Percentiles rank a stretch among this genome's conserved stretches.
Conservation (phyloP, 2,329 filamentous ascomycete species). For the Colletotrichum siamense region DNA sequence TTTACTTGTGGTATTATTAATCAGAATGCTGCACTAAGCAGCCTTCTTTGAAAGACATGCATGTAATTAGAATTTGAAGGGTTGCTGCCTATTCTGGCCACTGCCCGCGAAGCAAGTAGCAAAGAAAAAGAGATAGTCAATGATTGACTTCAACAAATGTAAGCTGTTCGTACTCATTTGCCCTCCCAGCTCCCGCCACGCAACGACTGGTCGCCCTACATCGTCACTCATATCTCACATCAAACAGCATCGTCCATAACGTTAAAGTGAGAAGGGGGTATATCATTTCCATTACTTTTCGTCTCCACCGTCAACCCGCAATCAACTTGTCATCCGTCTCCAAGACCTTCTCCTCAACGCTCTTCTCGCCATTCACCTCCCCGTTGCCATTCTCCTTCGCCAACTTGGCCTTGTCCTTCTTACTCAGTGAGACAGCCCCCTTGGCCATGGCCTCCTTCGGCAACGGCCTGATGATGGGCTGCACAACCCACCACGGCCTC, state of each 20-base stretch:
- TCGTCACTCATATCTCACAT: background rate
- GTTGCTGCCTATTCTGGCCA: background rate
- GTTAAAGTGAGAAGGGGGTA: background rate
- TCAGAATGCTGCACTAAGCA: background rate
- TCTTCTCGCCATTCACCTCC: conserved; percentile 6
- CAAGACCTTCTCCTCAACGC: conserved; percentile 17
- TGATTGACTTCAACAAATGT: background rate
- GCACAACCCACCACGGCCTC: conserved; percentile 88
- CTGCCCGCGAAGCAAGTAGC: background rate
- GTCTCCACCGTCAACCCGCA: conserved; percentile 1
- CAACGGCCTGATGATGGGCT: conserved; percentile 84
- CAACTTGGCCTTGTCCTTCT: conserved; percentile 65
- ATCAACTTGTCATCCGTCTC: conserved; percentile 22
- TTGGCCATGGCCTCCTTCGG: conserved; percentile 87
- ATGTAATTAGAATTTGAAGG: background rate
- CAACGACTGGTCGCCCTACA: background rate
- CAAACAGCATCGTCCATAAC: background rate
- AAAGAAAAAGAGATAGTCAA: background rate
- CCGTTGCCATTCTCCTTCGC: conserved; percentile 37
- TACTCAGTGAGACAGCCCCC: conserved; percentile 76
- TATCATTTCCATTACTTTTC: background rate
- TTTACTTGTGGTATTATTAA: background rate
- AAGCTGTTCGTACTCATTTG: background rate
- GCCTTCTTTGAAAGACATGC: background rate
- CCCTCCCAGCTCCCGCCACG: background rate